phyloP scores from a whole-genome alignment of 805 yeast species.

The Candida nitratophila region DNA sequence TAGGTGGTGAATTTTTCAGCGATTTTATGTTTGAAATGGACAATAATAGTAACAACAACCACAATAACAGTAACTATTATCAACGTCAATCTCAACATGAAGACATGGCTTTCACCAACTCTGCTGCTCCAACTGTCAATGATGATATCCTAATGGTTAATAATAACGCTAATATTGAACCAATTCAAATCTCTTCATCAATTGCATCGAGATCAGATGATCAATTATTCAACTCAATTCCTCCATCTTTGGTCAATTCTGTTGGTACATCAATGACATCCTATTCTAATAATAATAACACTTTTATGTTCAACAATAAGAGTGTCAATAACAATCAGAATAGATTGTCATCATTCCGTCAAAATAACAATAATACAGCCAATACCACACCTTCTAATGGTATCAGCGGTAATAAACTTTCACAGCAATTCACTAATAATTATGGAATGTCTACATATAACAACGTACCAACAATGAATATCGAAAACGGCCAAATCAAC shows the following conservation, averaged over 20 bases:
- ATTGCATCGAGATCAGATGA: background rate
- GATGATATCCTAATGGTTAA: background rate
- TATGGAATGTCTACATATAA: too few species aligned
- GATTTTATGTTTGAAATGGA: constrained; percentile 24
- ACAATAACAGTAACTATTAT: background rate
- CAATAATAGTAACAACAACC: background rate
- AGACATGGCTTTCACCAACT: background rate
- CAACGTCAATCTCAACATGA: background rate
- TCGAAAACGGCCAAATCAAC: background rate
- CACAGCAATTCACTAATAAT: too few species aligned
- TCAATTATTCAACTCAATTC: constrained; percentile 1
- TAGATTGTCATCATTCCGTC: background rate
- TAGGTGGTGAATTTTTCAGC: constrained; percentile 22
- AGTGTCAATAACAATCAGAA: background rate
- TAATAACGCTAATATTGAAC: background rate
- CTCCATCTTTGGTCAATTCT: constrained; percentile 6
- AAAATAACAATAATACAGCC: background rate
- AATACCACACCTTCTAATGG: too few species aligned
- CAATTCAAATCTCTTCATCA: background rate
- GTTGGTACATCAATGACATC: background rate
- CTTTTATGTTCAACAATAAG: background rate
- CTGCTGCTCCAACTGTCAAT: background rate
- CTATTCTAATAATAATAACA: background rate
- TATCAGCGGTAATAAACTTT: too few species aligned
- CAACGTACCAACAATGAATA: too few species aligned